phyloP scores from a whole-genome alignment of 2,329 filamentous ascomycete genomes.

The Phyllosticta citrichinensis region DNA sequence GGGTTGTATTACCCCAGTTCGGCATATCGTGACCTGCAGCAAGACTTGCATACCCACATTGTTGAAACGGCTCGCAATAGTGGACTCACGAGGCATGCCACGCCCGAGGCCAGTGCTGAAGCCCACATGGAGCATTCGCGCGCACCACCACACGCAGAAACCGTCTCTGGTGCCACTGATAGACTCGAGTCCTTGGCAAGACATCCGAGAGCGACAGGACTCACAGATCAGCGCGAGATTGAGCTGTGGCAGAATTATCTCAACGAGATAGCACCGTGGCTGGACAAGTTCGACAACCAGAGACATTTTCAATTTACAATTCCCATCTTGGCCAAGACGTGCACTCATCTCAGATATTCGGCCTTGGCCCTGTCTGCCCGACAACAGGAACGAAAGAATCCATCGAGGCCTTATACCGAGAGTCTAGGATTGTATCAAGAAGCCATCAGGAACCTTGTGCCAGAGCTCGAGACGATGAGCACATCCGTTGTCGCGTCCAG shows the following conservation, averaged over 20 bases:
- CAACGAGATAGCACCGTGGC: conserved; percentile 44
- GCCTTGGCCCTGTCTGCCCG: conserved; percentile 46
- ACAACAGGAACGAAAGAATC: conserved; percentile 44
- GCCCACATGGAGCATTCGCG: not conserved
- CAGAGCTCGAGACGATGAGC: conserved; percentile 34
- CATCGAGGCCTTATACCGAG: conserved; percentile 35
- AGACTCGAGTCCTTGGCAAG: conserved; percentile 4
- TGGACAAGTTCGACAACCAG: conserved; percentile 48
- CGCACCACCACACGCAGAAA: not conserved
- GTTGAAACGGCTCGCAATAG: conserved; percentile 14
- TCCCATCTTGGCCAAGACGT: conserved; percentile 40
- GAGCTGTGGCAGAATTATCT: conserved; percentile 33
- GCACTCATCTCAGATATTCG: conserved; percentile 41
- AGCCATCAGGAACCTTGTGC: conserved; percentile 39
- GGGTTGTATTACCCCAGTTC: conserved; percentile 14
- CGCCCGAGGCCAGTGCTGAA: conserved; percentile 7
- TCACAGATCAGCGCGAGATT: conserved; percentile 13
- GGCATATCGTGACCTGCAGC: conserved; percentile 15
- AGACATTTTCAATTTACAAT: conserved; percentile 44
- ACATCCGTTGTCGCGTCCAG: conserved; percentile 39
- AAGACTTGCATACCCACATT: conserved; percentile 14
- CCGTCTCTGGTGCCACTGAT: not conserved
- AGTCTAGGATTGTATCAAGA: conserved; percentile 47
- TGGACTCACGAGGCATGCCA: conserved; percentile 11
- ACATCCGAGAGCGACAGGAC: not conserved